Conservation (phyloP, 2,329 filamentous ascomycete genomes). For the Colletotrichum truncatum region DNA sequence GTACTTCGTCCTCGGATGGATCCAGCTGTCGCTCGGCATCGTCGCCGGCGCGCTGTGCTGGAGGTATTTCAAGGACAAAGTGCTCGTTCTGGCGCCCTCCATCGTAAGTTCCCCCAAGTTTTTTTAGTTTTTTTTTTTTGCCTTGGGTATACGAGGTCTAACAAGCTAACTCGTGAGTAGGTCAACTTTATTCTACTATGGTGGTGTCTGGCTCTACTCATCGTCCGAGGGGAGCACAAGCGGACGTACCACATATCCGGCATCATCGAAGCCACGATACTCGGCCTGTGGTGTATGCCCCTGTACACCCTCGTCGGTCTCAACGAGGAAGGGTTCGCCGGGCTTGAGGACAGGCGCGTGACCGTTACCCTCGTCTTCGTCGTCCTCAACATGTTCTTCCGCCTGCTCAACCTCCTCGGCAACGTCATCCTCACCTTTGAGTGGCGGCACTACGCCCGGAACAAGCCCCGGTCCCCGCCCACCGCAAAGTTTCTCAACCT, state of each 20-base stretch:
- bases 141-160: too few species aligned
- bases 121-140: too few species aligned
- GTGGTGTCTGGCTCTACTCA: slow-evolving; percentile 43
- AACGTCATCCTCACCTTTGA: slow-evolving; percentile 47
- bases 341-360: slow-evolving; percentile 21
- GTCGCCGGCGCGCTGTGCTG: slow-evolving; percentile 48
- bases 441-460: slow-evolving; percentile 48
- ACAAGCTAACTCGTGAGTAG: slow-evolving; percentile 35
- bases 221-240: slow-evolving; percentile 42
- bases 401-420: slow-evolving; percentile 48
- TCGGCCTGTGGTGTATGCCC: slow-evolving; percentile 41
- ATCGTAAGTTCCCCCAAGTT: slow-evolving; percentile 40
- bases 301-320: slow-evolving; percentile 34
- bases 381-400: slow-evolving; percentile 48
- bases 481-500: slow-evolving; percentile 34
- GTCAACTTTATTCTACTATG: slow-evolving; percentile 47
- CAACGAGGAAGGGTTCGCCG: neutral
- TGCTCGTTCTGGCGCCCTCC: slow-evolving; percentile 43
- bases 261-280: slow-evolving; percentile 45
- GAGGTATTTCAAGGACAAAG: slow-evolving; percentile 43
- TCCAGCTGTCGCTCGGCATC: slow-evolving; percentile 47
- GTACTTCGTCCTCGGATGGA: slow-evolving; percentile 48
- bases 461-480: slow-evolving; percentile 36
- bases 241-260: slow-evolving; percentile 51
- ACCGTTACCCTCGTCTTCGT: slow-evolving; percentile 45